Conservation (phyloP, 2,329 filamentous ascomycete species). For the Gnomoniopsis smithogilvyi region DNA sequence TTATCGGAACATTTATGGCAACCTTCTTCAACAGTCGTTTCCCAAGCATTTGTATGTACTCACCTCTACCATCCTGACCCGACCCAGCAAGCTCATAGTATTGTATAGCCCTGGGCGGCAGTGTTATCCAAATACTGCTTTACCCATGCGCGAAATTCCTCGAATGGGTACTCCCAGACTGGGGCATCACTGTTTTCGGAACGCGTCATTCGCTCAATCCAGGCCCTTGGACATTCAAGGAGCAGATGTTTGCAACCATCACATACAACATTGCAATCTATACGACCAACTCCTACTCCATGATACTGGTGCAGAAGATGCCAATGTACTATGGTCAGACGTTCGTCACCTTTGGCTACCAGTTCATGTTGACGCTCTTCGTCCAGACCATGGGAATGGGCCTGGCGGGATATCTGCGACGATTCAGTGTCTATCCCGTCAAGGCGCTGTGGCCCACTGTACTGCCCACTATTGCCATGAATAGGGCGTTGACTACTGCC, state of each 20-base stretch:
- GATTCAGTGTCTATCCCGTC: slow-evolving; percentile 36
- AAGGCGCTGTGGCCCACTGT: slow-evolving; percentile 40
- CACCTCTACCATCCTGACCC: not conserved
- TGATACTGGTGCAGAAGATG: slow-evolving; percentile 32
- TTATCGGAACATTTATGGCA: slow-evolving; percentile 36
- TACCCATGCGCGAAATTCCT: slow-evolving; percentile 44
- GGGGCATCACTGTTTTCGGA: slow-evolving; percentile 39
- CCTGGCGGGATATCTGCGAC: slow-evolving; percentile 35
- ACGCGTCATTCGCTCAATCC: slow-evolving; percentile 37
- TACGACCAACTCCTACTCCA: slow-evolving; percentile 32
- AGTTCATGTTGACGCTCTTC: slow-evolving; percentile 37
- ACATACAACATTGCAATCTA: slow-evolving; percentile 35
- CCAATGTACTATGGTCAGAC: slow-evolving; percentile 38
- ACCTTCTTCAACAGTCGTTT: slow-evolving; percentile 40
- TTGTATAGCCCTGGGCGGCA: slow-evolving; percentile 24
- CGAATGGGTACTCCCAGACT: slow-evolving; percentile 40
- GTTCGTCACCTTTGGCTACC: slow-evolving; percentile 38
- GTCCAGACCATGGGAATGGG: slow-evolving; percentile 42
- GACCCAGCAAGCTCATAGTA: slow-evolving; percentile 18
- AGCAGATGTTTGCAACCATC: slow-evolving; percentile 40
- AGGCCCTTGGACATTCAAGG: slow-evolving; percentile 39
- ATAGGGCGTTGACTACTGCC: slow-evolving; percentile 28
- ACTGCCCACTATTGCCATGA: slow-evolving; percentile 35
- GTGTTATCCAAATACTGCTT: slow-evolving; percentile 42
- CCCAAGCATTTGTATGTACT: slow-evolving; percentile 32